Conservation (phyloP, 768 basidiomycete genomes). For the Xerocomellus amylosporus region DNA sequence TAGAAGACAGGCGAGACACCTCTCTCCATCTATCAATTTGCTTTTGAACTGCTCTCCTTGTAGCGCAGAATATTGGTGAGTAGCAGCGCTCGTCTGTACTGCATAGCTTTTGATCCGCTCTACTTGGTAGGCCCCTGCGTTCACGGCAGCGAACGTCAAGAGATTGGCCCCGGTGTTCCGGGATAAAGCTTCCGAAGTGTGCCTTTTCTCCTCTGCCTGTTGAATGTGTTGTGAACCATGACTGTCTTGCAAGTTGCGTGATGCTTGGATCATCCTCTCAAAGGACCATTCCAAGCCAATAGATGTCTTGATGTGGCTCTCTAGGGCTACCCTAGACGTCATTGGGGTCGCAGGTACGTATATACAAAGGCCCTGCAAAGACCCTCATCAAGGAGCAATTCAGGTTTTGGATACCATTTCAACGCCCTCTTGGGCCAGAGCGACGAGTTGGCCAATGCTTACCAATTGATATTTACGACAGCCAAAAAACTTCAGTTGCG, state of each 20-base stretch:
- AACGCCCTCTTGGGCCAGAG: slow-evolving; percentile 46
- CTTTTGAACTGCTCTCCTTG: slow-evolving; percentile 1
- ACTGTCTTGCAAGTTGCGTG: slow-evolving; percentile 39
- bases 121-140: slow-evolving; percentile 45
- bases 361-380: neutral
- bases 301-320: slow-evolving; percentile 64
- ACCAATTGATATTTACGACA: slow-evolving; percentile 51
- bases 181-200: slow-evolving; percentile 52
- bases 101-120: neutral
- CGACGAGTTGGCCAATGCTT: slow-evolving; percentile 56
- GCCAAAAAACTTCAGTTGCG: slow-evolving; percentile 51
- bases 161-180: slow-evolving; percentile 56
- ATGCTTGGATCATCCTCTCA: slow-evolving; percentile 37
- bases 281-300: slow-evolving; percentile 32
- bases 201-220: slow-evolving; percentile 6
- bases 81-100: slow-evolving; percentile 4
- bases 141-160: slow-evolving; percentile 48
- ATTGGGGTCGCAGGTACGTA: slow-evolving; percentile 65
- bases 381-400: neutral
- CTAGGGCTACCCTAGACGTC: slow-evolving; percentile 68
- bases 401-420: slow-evolving; percentile 58
- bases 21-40: neutral
- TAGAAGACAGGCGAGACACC: slow-evolving; percentile 42
- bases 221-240: neutral
- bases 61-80: slow-evolving; percentile 53